Conservation (phyloP, 2,329 filamentous ascomycete genomes). For the Bipolaris victoriae region DNA sequence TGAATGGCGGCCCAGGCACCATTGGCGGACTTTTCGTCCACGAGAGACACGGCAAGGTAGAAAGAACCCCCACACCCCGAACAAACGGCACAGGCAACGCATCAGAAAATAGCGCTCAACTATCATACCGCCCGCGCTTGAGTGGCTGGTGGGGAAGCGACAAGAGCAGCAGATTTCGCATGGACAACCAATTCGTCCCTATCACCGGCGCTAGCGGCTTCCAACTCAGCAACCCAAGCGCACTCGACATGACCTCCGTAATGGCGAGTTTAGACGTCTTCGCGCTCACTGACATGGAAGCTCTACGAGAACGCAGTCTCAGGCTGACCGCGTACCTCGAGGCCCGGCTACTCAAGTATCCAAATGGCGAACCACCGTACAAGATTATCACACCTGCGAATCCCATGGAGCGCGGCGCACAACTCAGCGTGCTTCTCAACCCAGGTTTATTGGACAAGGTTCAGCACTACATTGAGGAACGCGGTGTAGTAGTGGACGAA, state of each 20-base stretch:
- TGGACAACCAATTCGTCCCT: constrained; percentile 81
- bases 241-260: constrained; percentile 77
- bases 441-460: constrained; percentile 74
- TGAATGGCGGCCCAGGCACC: constrained; percentile 82
- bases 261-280: constrained; percentile 77
- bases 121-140: constrained; percentile 68
- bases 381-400: constrained; percentile 72
- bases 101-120: constrained; percentile 41
- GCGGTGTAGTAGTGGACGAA: constrained; percentile 80
- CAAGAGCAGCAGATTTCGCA: constrained; percentile 76
- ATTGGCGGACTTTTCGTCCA: constrained; percentile 85
- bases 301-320: constrained; percentile 73
- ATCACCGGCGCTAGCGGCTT: constrained; percentile 80
- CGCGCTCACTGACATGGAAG: constrained; percentile 70
- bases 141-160: constrained; percentile 88
- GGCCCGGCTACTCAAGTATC: constrained; percentile 42
- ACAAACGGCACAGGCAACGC: constrained; percentile 27
- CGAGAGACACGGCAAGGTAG: constrained; percentile 70
- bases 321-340: constrained; percentile 79
- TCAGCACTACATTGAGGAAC: constrained; percentile 66
- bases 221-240: constrained; percentile 84
- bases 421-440: constrained; percentile 75
- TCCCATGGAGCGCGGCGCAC: constrained; percentile 73
- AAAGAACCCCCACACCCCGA: constrained; percentile 12
- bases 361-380: constrained; percentile 46